Evolutionary conservation across 2,329 filamentous ascomycete genomes (phyloP).

Genomic region (Cordyceps cateniannulata): DNA sequence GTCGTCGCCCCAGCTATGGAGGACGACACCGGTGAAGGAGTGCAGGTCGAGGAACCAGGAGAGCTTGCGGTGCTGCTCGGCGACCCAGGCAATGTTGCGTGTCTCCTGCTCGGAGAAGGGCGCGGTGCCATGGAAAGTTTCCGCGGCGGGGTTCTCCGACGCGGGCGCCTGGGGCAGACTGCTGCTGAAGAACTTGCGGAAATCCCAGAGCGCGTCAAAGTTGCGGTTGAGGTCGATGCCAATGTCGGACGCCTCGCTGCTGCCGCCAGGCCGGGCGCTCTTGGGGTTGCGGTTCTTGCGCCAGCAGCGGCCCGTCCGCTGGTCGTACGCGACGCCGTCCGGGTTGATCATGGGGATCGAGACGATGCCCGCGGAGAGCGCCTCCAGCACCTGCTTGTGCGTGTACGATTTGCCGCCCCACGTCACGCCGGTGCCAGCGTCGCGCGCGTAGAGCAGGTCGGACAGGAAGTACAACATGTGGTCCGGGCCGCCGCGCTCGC

Average conservation of each 20-base stretch:
- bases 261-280: slow-evolving; percentile 21
- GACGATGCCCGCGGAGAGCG: slow-evolving; percentile 46
- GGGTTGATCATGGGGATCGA: slow-evolving; percentile 47
- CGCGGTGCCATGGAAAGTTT: slow-evolving; percentile 44
- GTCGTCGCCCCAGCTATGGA: slow-evolving; percentile 54
- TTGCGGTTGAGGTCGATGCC: slow-evolving; percentile 52
- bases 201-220: slow-evolving; percentile 54
- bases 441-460: slow-evolving; percentile 48
- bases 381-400: slow-evolving; percentile 42
- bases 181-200: slow-evolving; percentile 34
- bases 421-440: slow-evolving; percentile 39
- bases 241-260: slow-evolving; percentile 24
- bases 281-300: slow-evolving; percentile 48
- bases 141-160: slow-evolving; percentile 33
- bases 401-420: slow-evolving; percentile 48
- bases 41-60: slow-evolving; percentile 55
- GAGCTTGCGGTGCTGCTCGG: slow-evolving; percentile 42
- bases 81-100: slow-evolving; percentile 44
- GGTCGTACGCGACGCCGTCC: slow-evolving; percentile 47
- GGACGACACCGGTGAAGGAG: slow-evolving; percentile 43
- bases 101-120: slow-evolving; percentile 52
- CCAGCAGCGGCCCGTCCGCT: slow-evolving; percentile 44
- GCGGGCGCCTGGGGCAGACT: slow-evolving; percentile 30
- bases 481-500: slow-evolving; percentile 52
- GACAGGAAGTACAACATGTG: slow-evolving; percentile 51